A percentile compares a stretch with the other conserved stretches of the same genome.
Evolutionary conservation across 2,329 filamentous ascomycete genomes (phyloP).

Genomic region (Hypoxylon sp.): DNA sequence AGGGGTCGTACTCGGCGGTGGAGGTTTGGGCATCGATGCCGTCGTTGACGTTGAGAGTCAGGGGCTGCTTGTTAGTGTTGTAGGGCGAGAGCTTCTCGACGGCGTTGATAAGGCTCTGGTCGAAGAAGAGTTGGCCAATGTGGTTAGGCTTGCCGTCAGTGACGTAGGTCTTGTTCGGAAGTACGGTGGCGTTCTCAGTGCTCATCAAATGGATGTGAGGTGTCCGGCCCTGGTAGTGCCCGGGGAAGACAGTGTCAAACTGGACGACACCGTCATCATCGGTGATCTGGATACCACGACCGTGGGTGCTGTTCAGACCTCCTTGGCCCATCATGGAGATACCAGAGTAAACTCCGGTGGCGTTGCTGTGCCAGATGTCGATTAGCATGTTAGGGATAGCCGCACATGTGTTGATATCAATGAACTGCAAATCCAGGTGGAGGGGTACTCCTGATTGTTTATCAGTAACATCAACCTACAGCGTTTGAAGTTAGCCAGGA

Average conservation of each 20-base stretch:
- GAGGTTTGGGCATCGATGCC: constrained; percentile 64
- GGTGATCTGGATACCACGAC: constrained; percentile 55
- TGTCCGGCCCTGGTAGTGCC: constrained; percentile 51
- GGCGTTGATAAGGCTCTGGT: constrained; percentile 65
- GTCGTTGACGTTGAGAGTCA: constrained; percentile 66
- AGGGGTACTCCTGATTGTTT: constrained; percentile 56
- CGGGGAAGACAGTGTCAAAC: constrained; percentile 57
- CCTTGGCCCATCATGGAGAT: constrained; percentile 47
- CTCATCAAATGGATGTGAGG: constrained; percentile 56
- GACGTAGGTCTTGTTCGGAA: constrained; percentile 64
- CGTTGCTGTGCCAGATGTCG: constrained; percentile 59
- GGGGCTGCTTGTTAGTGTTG: constrained; percentile 57
- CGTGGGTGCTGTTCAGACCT: constrained; percentile 54
- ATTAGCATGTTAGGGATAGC: constrained; percentile 55
- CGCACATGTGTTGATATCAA: constrained; percentile 56
- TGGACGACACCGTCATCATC: constrained; percentile 55
- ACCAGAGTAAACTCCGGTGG: constrained; percentile 59
- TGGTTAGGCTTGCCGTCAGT: constrained; percentile 65
- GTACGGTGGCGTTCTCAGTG: constrained; percentile 52
- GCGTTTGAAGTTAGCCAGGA: constrained; percentile 8
- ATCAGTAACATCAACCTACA: constrained; percentile 57
- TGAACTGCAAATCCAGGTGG: constrained; percentile 59
- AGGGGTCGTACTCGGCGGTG: constrained; percentile 66
- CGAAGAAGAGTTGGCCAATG: constrained; percentile 74
- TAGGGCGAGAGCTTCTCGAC: constrained; percentile 65